Evolutionary conservation across 2,329 filamentous ascomycete genomes (phyloP), one percentile per base, ranked within the genome.

Genomic region (Cladosporium halotolerans): DNA sequence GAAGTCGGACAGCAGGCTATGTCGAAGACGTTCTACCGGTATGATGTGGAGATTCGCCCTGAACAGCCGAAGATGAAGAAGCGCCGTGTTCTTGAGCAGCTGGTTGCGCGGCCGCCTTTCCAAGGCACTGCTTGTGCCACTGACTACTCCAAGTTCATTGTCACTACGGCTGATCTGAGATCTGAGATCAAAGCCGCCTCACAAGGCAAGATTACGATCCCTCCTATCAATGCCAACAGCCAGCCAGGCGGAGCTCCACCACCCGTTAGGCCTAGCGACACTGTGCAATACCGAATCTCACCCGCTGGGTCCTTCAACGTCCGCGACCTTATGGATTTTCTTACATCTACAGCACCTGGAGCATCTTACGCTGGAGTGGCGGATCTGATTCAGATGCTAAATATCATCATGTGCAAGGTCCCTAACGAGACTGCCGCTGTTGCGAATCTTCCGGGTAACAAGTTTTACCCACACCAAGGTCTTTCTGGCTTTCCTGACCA

Each of bases 371-470:
- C 65, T 0, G 63, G 72, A 14, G 78, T 78, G 60, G 67, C 70
- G 1, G 77, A 81, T 51, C 66, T 79, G 0, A 71, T 83, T 5
- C 79, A 83, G 53, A 74, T 79, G 0, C 63, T 84, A 52, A 85
- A 85, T 60, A 77, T 83, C 33, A 68, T 84, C 18, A 66, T 83
- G 47, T 73, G 75, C 1, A 73, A 79, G 53, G 63, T 70, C 13
- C 73, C 76, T 3, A 79, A 74, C 55, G 70, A 63, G 1, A 66
- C 70, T 6, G 52, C 51, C 0, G 63, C 66, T 0, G 70, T 79
- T 13, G 67, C 72, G 9, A 73, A 73, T 0, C 70, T 78, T n/a
- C 77, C 77, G 0, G 67, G 72, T 3, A 84, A 81, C 63, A 78
- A 76, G 42, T 76, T 77, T 53, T 83, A 78, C 57, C 72, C 74